Percentiles rank a stretch among this genome's conserved stretches.
Conservation (phyloP, 176 grass and related monocot species). For the Echinochloa phyllopogon region DNA sequence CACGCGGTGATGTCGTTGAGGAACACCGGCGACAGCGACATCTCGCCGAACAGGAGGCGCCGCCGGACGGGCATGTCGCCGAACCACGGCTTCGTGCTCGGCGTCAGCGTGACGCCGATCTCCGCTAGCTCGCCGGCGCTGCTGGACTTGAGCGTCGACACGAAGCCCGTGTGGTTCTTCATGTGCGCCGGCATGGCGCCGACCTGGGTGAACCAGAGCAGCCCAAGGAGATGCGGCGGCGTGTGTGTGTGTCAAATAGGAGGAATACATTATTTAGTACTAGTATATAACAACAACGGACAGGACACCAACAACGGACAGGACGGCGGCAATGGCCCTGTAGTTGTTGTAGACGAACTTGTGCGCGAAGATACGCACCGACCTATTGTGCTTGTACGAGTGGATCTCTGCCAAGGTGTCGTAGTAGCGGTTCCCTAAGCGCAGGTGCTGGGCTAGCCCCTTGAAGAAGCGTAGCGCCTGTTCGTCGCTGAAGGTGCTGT, state of each 20-base stretch:
- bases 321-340: background rate
- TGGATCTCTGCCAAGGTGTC: fast-evolving
- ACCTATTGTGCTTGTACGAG: background rate
- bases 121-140: background rate
- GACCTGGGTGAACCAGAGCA: background rate
- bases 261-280: too few relatives aligned
- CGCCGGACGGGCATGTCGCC: background rate
- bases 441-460: background rate
- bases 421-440: background rate
- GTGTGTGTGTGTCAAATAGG: too few relatives aligned
- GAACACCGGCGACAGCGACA: constrained; percentile 1
- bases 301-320: constrained; percentile 17
- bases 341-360: constrained; percentile 14
- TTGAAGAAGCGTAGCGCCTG: background rate
- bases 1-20: background rate
- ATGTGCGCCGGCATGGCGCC: background rate
- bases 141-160: background rate
- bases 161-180: background rate
- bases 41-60: background rate
- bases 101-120: background rate
- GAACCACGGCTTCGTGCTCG: background rate
- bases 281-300: too few relatives aligned
- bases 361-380: background rate
- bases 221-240: background rate
- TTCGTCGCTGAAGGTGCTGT: background rate